A percentile compares a stretch with the other conserved stretches of the same genome.
Evolutionary conservation across 2,329 filamentous ascomycete species (phyloP).

Genomic region (Aspergillus phoenicis): DNA sequence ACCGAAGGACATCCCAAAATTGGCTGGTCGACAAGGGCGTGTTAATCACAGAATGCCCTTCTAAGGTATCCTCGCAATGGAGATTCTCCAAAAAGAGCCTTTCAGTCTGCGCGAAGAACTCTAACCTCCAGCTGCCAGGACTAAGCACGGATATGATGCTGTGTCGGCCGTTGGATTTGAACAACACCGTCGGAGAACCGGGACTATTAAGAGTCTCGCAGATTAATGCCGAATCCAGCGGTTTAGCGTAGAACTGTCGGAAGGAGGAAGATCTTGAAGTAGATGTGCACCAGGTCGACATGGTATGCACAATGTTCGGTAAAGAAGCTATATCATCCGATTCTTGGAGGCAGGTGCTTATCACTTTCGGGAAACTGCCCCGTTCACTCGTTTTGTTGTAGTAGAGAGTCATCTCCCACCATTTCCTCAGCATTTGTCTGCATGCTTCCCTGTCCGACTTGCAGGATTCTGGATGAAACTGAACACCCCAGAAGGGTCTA

Average conservation of each 20-base stretch:
- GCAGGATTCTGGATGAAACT: slow-evolving; percentile 91
- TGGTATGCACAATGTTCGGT: slow-evolving; percentile 51
- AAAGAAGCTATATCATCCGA: slow-evolving; percentile 22
- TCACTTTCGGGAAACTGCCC: slow-evolving; percentile 23
- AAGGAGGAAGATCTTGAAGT: slow-evolving; percentile 31
- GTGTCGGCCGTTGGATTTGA: slow-evolving; percentile 49
- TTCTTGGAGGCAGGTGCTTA: slow-evolving; percentile 24
- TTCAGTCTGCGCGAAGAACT: slow-evolving; percentile 33
- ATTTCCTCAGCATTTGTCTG: slow-evolving; percentile 68
- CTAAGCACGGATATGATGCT: slow-evolving; percentile 41
- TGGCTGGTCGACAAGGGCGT: slow-evolving; percentile 25
- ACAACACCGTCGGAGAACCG: slow-evolving; percentile 36
- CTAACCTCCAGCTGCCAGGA: slow-evolving; percentile 40
- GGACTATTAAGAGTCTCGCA: slow-evolving; percentile 39
- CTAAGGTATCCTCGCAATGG: background rate
- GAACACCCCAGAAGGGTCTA: slow-evolving; percentile 81
- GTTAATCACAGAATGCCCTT: slow-evolving; percentile 15
- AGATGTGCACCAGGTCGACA: slow-evolving; percentile 37
- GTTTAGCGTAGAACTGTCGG: slow-evolving; percentile 28
- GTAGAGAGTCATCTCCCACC: slow-evolving; percentile 67
- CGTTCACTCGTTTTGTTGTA: slow-evolving; percentile 58
- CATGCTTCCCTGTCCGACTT: slow-evolving; percentile 66
- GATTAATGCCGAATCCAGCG: slow-evolving; percentile 34
- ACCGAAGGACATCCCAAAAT: slow-evolving; percentile 40
- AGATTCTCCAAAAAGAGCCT: slow-evolving; percentile 30